Evolutionary conservation across 2,329 filamentous ascomycete species (phyloP), one percentile per base, ranked within the genome.

Genomic region (Diaporthe ampelina): DNA sequence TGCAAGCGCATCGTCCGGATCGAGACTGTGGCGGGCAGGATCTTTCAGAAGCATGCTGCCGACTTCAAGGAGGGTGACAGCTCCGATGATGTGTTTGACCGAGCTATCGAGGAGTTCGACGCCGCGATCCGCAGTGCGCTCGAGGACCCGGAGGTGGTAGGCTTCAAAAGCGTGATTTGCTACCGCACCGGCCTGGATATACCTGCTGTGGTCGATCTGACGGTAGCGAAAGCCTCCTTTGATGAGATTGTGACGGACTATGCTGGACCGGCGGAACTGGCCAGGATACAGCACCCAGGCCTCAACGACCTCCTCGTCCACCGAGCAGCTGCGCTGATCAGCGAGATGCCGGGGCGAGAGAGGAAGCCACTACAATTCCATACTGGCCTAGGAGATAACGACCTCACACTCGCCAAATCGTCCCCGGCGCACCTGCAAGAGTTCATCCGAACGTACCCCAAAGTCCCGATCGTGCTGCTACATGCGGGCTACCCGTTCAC

Each of bases 401-500:
- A 97, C 78, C 93, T 97, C 68, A 89, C 87, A 6, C 85, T 97
- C 35, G 84, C 90, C 3, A 89, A 88, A 68, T 89, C 94, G 0
- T 96, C 94, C 56, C 94, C 95, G 0, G 90, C 94, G 0, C 91
- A 94, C 78, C 84, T 97, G 32, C 94, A 97, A 79, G 84, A 87
- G 0, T 90, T 97, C 74, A 94, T 97, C 77, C 88, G 91, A 52
- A 84, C 88, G 26, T 95, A 93, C 77, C 89, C 93, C 0, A 85
- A 86, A 0, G 90, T 96, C 0, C 92, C 93, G 0, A 92, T 97
- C 72, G 92, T 97, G 3, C 84, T 97, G 11, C 88, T 97, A 2
- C 94, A 97, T 80, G 92, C 94, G 0, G 90, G 94, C 3, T 97
- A 97, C 80, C 95, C 95, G 0, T 97, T 93, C 79, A 94, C 92